Evolutionary conservation across 805 yeast genomes (phyloP).

Genomic region (Jamesozyma piceae): DNA sequence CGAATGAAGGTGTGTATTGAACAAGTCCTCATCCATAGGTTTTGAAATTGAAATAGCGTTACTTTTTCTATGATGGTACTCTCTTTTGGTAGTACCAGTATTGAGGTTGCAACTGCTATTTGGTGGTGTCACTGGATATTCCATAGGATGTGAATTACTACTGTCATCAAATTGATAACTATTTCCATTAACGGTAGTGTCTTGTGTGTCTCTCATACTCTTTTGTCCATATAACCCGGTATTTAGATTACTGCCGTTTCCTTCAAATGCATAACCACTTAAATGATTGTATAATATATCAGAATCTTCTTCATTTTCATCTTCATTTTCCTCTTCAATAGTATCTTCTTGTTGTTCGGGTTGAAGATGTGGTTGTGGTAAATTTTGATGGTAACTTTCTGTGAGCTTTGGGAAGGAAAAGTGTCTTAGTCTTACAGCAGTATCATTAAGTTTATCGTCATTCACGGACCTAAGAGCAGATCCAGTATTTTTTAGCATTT

Average conservation of each 20-base stretch:
- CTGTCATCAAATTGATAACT: background rate
- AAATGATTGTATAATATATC: background rate
- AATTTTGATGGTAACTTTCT: background rate
- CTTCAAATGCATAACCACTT: background rate
- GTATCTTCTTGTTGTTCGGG: no score
- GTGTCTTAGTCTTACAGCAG: background rate
- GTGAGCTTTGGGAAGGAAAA: background rate
- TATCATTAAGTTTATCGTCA: background rate
- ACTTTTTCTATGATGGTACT: conserved; percentile 7
- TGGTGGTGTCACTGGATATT: background rate
- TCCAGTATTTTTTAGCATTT: no score
- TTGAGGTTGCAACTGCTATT: no score
- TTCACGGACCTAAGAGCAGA: no score
- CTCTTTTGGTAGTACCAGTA: background rate
- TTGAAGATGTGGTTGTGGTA: no score
- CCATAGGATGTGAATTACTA: background rate
- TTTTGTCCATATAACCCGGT: background rate
- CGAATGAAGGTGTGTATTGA: background rate
- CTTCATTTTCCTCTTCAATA: no score
- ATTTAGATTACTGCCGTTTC: background rate
- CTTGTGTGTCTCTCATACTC: no score
- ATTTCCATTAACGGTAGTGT: background rate
- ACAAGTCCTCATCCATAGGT: background rate
- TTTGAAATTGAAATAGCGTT: conserved; percentile 7
- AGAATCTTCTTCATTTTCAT: no score